A percentile compares a stretch with the other conserved stretches of the same genome.
Evolutionary conservation across 1,284 basidiomycete genomes (phyloP).

Genomic region (Lentinula novae-zelandiae): DNA sequence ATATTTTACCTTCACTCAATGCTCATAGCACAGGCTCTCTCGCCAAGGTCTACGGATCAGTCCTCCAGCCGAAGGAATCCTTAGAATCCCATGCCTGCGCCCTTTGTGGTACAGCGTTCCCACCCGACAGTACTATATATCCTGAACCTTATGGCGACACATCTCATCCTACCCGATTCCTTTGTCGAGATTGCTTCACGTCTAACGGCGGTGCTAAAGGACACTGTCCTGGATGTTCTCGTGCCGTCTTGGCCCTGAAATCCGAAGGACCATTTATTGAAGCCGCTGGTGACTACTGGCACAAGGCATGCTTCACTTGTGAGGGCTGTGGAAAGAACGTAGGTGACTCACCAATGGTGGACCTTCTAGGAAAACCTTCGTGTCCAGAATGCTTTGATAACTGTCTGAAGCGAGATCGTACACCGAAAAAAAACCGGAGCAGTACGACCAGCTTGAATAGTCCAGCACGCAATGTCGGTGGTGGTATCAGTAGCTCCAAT

Average conservation of each 20-base stretch:
- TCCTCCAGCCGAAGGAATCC: conserved; percentile 73
- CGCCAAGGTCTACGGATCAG: conserved; percentile 78
- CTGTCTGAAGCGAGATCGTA: conserved; percentile 55
- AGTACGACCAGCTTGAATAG: conserved; percentile 19
- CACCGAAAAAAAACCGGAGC: conserved; percentile 35
- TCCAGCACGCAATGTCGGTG: conserved; percentile 34
- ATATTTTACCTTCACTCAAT: conserved; percentile 57
- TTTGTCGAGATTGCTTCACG: conserved; percentile 70
- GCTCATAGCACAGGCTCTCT: conserved; percentile 42
- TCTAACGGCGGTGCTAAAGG: conserved; percentile 73
- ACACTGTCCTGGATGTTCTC: conserved; percentile 57
- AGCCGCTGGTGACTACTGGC: conserved; percentile 66
- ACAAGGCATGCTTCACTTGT: conserved; percentile 75
- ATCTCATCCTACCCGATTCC: conserved; percentile 46
- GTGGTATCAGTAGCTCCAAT: conserved; percentile 32
- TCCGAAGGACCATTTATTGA: conserved; percentile 75
- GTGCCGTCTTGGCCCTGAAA: conserved; percentile 69
- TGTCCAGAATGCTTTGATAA: conserved; percentile 75
- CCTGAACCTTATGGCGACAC: conserved; percentile 56
- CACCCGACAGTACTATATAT: conserved; percentile 79
- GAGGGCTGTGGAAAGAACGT: conserved; percentile 68
- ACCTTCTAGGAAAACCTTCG: conserved; percentile 73
- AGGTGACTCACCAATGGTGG: conserved; percentile 71
- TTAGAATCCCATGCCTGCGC: conserved; percentile 63
- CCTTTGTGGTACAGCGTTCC: conserved; percentile 60